These are phyloP conservation scores for Podila horticola DNA, from an alignment of 192 early-diverging fungal genomes.

Conservation along the genomic window DNA sequence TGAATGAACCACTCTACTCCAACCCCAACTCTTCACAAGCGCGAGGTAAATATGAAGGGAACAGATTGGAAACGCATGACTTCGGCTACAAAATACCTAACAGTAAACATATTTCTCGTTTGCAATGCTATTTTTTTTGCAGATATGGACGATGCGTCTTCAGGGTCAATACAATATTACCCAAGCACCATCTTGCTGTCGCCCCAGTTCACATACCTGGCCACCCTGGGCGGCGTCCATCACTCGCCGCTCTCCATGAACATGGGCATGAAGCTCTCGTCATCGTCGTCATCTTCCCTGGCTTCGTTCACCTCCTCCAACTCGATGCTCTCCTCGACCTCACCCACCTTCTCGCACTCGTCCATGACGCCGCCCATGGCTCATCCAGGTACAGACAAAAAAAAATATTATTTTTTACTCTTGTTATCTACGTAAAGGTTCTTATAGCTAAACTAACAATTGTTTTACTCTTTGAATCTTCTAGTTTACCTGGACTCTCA, in stretches of 20 bases:
- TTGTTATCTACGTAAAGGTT: too few relatives aligned
- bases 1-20: constrained; percentile 45
- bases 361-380: neutral
- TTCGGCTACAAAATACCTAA: too few relatives aligned
- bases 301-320: neutral
- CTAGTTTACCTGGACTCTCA: neutral
- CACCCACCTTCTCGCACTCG: neutral
- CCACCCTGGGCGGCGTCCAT: neutral
- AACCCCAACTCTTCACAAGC: constrained; percentile 6
- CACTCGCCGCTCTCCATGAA: neutral
- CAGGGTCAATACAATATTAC: constrained; percentile 1
- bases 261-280: neutral
- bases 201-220: constrained; percentile 6
- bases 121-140: too few relatives aligned
- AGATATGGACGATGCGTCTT: neutral
- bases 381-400: neutral
- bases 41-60: constrained; percentile 11
- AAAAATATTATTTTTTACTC: too few relatives aligned
- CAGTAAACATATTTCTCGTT: too few relatives aligned
- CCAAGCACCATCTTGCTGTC: constrained; percentile 9
- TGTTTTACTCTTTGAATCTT: neutral
- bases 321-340: neutral
- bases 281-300: constrained; percentile 6
- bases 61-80: too few relatives aligned
- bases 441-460: neutral